Evolutionary conservation across 2,329 filamentous ascomycete genomes (phyloP), one percentile per base, ranked within the genome.

Genomic region (Grosmannia huntii): DNA sequence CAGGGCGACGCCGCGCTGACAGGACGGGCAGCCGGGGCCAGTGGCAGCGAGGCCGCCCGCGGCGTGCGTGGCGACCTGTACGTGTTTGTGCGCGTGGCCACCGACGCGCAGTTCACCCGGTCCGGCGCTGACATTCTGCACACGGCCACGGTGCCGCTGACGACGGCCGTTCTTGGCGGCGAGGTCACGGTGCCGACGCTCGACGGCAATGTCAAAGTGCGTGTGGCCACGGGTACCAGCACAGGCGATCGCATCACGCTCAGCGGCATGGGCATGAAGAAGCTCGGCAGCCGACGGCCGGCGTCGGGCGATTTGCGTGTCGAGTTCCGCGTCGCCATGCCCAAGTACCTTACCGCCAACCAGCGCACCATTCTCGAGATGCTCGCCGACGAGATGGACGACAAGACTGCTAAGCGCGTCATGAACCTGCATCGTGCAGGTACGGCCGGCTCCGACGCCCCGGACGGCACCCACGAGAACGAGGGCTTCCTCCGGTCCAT

Each of bases 321-420:
- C 7, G 92, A 99, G 70, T 99, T 96, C 80, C 90, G 90, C 70
- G 89, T 99, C 52, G 76, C 82, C 57, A 96, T 97, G 89, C 94
- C 94, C 52, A 97, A 96, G 74, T 96, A 92, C 67, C 78, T 99
- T 63, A 90, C 82, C 57, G 82, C 87, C 52, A 97, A 96, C 73
- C 91, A 99, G 75, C 82, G 94, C 57, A 95, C 89, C 0, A 87
- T 99, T 60, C 75, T 95, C 51, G 94, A 99, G 75, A 92, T 97
- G 83, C 82, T 99, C 63, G 94, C 94, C 7, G 91, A 99, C 66
- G 94, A 99, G 75, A 87, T 99, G 84, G 86, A 82, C 46, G 94
- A 99, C 72, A 90, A 91, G 76, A 89, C 83, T 31, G 94, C 94
- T 38, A 94, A 89, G 75, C 81, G 94, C 52, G 83, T 95, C 59